Conservation (phyloP, 192 early-diverging fungal species). For the Rhizoclosmatium globosum region DNA sequence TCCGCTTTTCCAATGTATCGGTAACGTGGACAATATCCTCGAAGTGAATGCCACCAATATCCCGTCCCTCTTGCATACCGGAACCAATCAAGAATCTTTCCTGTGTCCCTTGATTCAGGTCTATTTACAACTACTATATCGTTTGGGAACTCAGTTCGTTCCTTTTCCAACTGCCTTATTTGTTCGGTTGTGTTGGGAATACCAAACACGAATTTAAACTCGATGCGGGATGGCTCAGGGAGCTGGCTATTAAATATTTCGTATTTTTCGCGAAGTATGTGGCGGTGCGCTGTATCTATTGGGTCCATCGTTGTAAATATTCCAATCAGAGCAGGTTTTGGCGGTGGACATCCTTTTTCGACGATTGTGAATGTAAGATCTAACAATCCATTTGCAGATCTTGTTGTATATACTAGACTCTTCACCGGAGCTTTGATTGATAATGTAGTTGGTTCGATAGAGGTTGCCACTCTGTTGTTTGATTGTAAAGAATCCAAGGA, state of each 20-base stretch:
- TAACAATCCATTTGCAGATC: neutral
- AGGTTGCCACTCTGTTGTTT: no score
- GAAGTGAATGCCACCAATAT: neutral
- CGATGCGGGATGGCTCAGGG: neutral
- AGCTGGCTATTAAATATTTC: neutral
- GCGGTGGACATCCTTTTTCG: neutral
- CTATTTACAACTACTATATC: neutral
- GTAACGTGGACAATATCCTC: neutral
- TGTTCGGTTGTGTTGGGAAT: neutral
- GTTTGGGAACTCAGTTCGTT: neutral
- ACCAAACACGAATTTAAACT: neutral
- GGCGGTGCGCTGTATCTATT: neutral
- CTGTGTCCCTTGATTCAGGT: neutral
- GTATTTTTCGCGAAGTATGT: neutral
- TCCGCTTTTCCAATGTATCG: conserved; percentile 12
- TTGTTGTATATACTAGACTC: neutral
- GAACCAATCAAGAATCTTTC: conserved; percentile 15
- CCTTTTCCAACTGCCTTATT: neutral
- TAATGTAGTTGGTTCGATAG: no score
- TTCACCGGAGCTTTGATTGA: neutral
- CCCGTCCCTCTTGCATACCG: neutral
- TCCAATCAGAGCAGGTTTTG: neutral
- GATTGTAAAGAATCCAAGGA: no score
- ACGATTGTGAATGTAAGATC: neutral
- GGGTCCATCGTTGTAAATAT: neutral